phyloP scores from a whole-genome alignment of 768 basidiomycete genomes.

The Lactifluus piperatus region DNA sequence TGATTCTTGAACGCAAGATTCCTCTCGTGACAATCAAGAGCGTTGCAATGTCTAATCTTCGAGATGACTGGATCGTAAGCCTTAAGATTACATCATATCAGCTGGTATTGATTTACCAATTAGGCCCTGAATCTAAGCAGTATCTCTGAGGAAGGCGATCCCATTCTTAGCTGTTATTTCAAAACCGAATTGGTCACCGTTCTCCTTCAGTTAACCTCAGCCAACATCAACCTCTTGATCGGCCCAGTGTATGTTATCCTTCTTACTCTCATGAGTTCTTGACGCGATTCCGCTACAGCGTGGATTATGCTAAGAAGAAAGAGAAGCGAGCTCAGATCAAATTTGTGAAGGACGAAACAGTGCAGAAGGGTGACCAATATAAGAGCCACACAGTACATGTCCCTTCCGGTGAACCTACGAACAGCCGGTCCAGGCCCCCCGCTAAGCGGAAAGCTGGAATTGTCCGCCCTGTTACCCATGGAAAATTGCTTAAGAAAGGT shows the following conservation, averaged over 20 bases:
- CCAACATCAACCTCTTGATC: conserved; percentile 62
- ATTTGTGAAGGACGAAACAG: conserved; percentile 81
- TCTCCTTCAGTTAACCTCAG: conserved; percentile 73
- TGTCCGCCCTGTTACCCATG: conserved; percentile 76
- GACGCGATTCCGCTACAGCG: conserved; percentile 34
- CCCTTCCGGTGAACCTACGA: conserved; percentile 77
- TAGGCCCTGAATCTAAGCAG: conserved; percentile 71
- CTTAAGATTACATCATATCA: background rate
- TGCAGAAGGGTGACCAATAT: conserved; percentile 72
- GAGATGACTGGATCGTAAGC: conserved; percentile 92
- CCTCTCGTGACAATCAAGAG: conserved; percentile 80
- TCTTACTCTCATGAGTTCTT: background rate
- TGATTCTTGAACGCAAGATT: conserved; percentile 76
- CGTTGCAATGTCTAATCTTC: conserved; percentile 77
- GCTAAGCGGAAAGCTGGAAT: conserved; percentile 84
- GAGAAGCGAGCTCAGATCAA: conserved; percentile 86
- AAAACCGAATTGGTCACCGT: conserved; percentile 90
- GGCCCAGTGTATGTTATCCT: conserved; percentile 57
- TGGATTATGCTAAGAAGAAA: conserved; percentile 94
- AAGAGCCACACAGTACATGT: conserved; percentile 92
- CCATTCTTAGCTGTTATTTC: conserved; percentile 83
- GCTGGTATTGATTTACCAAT: background rate
- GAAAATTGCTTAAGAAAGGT: conserved; percentile 69
- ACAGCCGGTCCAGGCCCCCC: conserved; percentile 72
- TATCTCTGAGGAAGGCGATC: conserved; percentile 87